Evolutionary conservation across 2,329 filamentous ascomycete species (phyloP).

Genomic region (Colletotrichum sidae): DNA sequence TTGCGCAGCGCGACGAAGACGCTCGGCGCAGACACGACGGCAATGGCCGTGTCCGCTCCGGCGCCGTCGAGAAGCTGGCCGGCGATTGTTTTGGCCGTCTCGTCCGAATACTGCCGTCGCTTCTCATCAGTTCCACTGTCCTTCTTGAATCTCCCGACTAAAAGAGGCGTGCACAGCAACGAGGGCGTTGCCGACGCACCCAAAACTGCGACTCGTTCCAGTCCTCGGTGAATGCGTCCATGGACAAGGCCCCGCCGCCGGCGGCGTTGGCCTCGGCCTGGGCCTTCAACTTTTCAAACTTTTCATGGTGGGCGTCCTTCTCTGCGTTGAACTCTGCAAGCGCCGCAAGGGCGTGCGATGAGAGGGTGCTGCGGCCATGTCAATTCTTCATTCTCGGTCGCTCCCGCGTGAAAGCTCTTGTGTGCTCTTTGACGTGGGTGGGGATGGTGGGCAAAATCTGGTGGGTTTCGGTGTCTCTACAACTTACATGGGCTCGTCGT

Average conservation of each 20-base stretch:
- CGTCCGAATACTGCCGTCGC: constrained; percentile 72
- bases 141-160: too few relatives aligned
- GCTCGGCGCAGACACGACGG: constrained; percentile 79
- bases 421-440: background rate
- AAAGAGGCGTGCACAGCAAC: background rate
- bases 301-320: constrained; percentile 72
- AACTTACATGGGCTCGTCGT: constrained; percentile 63
- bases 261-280: constrained; percentile 63
- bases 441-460: background rate
- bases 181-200: constrained; percentile 59
- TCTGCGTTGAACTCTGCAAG: constrained; percentile 81
- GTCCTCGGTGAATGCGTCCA: constrained; percentile 81
- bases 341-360: constrained; percentile 73
- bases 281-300: constrained; percentile 75
- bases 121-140: background rate
- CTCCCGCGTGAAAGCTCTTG: background rate
- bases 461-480: background rate
- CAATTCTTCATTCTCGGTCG: background rate
- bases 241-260: constrained; percentile 49
- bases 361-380: constrained; percentile 65
- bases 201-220: constrained; percentile 90
- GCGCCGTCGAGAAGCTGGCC: constrained; percentile 73
- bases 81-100: constrained; percentile 74
- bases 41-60: constrained; percentile 69
- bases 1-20: constrained; percentile 84